Percentiles rank a stretch among this genome's conserved stretches.
These are phyloP conservation scores for Solanum hybrid DNA, from an alignment of 305 asterid species.

Conservation along the genomic window DNA sequence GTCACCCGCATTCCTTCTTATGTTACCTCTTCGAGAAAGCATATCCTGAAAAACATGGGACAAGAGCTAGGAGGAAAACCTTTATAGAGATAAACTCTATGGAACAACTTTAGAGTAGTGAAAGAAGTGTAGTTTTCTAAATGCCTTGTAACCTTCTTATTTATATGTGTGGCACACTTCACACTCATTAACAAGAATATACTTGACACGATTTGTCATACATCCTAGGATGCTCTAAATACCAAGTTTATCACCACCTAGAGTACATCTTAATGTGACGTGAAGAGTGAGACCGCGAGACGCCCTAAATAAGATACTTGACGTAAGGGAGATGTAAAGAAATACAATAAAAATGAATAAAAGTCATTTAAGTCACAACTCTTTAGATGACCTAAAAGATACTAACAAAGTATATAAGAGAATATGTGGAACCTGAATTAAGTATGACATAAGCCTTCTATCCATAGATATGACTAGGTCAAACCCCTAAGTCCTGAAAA, in stretches of 20 bases:
- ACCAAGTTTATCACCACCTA: too few species aligned
- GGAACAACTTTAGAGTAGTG: background rate
- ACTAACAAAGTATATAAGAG: background rate
- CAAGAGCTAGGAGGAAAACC: background rate
- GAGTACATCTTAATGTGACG: background rate
- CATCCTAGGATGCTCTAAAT: background rate
- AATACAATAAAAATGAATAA: background rate
- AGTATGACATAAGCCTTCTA: background rate
- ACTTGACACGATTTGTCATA: background rate
- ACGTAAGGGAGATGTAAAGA: background rate
- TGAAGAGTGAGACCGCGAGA: background rate
- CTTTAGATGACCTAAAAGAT: background rate
- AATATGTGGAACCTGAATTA: background rate
- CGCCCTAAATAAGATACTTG: background rate
- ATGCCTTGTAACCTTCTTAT: background rate
- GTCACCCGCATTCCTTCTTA: background rate
- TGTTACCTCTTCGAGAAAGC: background rate
- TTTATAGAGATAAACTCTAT: background rate
- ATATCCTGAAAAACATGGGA: background rate
- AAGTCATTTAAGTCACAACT: background rate
- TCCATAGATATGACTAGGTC: background rate
- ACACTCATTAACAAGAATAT: background rate
- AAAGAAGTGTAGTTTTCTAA: too few species aligned
- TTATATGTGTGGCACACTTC: background rate
- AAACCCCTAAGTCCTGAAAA: background rate